Percentiles rank a stretch among this genome's conserved stretches.
phyloP scores from a whole-genome alignment of 768 basidiomycete genomes.

The Rhizopogon vesiculosus region DNA sequence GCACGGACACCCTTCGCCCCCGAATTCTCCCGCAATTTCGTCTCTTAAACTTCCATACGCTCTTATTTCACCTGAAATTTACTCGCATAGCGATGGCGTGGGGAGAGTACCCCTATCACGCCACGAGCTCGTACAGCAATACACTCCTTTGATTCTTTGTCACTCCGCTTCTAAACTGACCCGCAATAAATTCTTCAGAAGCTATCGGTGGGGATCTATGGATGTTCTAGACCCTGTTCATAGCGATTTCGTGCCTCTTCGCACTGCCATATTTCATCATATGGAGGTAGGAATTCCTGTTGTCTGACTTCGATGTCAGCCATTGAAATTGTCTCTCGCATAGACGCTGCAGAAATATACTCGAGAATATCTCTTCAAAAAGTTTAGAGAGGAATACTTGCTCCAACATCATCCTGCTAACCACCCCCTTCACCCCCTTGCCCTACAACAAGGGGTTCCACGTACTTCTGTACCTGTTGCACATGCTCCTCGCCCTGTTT shows the following conservation, averaged over 20 bases:
- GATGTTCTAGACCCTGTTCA: conserved; percentile 77
- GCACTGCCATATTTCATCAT: conserved; percentile 79
- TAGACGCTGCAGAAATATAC: conserved; percentile 86
- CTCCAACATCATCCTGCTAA: conserved; percentile 47
- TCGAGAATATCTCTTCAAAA: conserved; percentile 76
- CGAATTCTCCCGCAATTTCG: conserved; percentile 59
- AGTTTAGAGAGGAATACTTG: conserved; percentile 60
- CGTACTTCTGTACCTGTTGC: conserved; percentile 23
- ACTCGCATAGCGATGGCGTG: conserved; percentile 82
- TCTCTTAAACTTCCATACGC: conserved; percentile 76
- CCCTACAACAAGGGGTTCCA: conserved; percentile 33
- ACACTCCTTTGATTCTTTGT: conserved; percentile 54
- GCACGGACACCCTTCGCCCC: conserved; percentile 53
- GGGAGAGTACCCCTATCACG: conserved; percentile 51
- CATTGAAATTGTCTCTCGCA: conserved; percentile 11
- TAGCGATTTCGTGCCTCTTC: conserved; percentile 75
- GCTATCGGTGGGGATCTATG: conserved; percentile 80
- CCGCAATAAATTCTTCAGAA: conserved; percentile 63
- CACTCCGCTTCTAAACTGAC: conserved; percentile 39
- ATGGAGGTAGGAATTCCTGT: conserved; percentile 62
- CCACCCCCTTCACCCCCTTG: conserved; percentile 39
- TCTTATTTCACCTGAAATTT: conserved; percentile 77
- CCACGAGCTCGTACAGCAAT: conserved; percentile 70
- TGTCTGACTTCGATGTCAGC: conserved; percentile 8
- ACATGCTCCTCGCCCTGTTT: conserved; percentile 48